A percentile compares a stretch with the other conserved stretches of the same genome.
Conservation (phyloP, 805 yeast species). For the Maudiozyma turicensis region DNA sequence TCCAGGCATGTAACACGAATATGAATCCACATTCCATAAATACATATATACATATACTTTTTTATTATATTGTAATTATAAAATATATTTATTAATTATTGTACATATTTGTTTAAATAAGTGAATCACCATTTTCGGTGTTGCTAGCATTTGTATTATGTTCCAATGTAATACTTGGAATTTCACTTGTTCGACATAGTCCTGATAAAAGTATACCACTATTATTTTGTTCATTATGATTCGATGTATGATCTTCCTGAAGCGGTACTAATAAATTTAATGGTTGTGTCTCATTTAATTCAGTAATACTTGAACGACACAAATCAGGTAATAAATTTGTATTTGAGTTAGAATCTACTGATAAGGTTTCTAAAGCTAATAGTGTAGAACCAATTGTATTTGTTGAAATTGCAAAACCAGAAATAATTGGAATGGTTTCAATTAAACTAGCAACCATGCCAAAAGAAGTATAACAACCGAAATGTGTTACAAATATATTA, state of each 20-base stretch:
- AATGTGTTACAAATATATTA: slow-evolving; percentile 16
- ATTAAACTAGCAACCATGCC: slow-evolving; percentile 23
- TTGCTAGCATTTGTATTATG: background rate
- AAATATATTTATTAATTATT: no score
- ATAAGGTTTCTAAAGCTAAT: slow-evolving; percentile 13
- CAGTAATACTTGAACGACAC: background rate
- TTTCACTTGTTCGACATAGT: background rate
- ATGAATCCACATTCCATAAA: no score
- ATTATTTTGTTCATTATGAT: background rate
- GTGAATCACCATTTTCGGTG: background rate
- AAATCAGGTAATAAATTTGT: background rate
- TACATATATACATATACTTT: no score
- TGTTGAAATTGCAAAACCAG: slow-evolving; percentile 19
- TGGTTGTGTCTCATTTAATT: background rate
- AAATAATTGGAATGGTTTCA: slow-evolving; percentile 22
- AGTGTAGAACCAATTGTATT: slow-evolving; percentile 21
- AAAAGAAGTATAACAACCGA: slow-evolving; percentile 24
- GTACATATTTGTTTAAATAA: no score
- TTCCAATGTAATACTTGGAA: background rate
- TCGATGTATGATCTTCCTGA: background rate
- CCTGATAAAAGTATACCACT: background rate
- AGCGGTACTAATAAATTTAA: no score
- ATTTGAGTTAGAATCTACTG: background rate
- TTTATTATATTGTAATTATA: no score
- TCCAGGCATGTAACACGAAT: no score